These are phyloP conservation scores for Aspergillus versicolor DNA, from an alignment of 2,329 filamentous ascomycete genomes.

Conservation along the genomic window DNA sequence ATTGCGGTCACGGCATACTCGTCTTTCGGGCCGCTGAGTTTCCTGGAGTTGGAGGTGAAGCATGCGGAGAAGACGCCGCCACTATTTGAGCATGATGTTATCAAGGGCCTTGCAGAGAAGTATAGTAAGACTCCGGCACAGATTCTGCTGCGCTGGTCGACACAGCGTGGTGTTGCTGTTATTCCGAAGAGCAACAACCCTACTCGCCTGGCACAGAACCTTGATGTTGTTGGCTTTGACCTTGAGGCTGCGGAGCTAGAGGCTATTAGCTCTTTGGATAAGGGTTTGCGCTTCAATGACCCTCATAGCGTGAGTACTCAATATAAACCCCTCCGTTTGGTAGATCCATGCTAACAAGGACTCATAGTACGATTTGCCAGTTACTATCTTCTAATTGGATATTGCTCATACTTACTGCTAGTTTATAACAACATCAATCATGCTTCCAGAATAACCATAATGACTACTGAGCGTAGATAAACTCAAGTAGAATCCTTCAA, in stretches of 20 bases:
- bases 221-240: slow-evolving; percentile 66
- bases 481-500: too few relatives aligned
- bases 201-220: slow-evolving; percentile 59
- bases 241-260: slow-evolving; percentile 66
- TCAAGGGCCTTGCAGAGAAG: slow-evolving; percentile 67
- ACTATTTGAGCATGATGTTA: slow-evolving; percentile 67
- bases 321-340: neutral
- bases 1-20: slow-evolving; percentile 81
- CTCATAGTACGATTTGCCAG: slow-evolving; percentile 47
- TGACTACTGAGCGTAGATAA: too few relatives aligned
- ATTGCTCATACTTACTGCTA: neutral
- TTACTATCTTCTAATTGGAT: slow-evolving; percentile 53
- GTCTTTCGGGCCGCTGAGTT: slow-evolving; percentile 76
- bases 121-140: slow-evolving; percentile 73
- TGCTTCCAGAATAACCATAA: too few relatives aligned
- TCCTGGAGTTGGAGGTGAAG: slow-evolving; percentile 74
- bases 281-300: slow-evolving; percentile 72
- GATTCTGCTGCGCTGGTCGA: slow-evolving; percentile 82
- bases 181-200: slow-evolving; percentile 38
- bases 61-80: slow-evolving; percentile 64
- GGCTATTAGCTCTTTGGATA: slow-evolving; percentile 64
- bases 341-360: neutral
- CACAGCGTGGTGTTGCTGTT: slow-evolving; percentile 75
- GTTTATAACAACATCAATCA: neutral
- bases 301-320: slow-evolving; percentile 62